Base-by-base conservation (phyloP, 305 asterid genomes). In the Lippia alba region DNA sequence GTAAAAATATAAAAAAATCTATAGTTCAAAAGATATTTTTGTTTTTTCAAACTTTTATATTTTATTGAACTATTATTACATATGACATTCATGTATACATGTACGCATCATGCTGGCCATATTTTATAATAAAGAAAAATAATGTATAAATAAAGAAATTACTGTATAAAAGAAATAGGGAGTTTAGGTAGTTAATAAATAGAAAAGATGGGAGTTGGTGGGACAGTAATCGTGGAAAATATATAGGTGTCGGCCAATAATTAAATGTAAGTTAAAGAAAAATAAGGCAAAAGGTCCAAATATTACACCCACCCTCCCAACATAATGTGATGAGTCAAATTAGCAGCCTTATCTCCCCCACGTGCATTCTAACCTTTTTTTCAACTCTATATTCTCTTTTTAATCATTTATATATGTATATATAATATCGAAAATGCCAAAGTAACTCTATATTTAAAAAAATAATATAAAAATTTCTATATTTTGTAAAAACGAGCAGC, bases 261-360 rank as follows among this genome's bases (percentile, higher is more conserved):
- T 32, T 54, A 50, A 41, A 17, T 14, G 50, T 68, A 59, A 61
- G 73, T 16, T 56, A 19, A 61, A 45, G n/a, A 51, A 15, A 46
- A 49, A 18, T 54, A 70, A 41, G 24, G 24, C 56, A 11, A 18
- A 64, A 70, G 5, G 50, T 9, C 61, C 66, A 57, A 59, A 62
- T 2, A 8, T 6, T 60, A 61, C 50, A 64, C 68, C 71, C 79
- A 74, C 75, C 48, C 73, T 20, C 72, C 80, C 81, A 77, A 78
- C 81, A 75, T 67, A 67, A 61, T 73, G 79, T 56, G 82, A 66
- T 54, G 34, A 72, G 73, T 80, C 78, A 73, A 80, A 44, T 68
- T n/a, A 56, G 62, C 78, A 83, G 70, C 78, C 83, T 79, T 69
- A 76, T 79, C 82, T 63, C 20, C 76, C 77, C 80, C 86, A 79